A percentile compares a stretch with the other conserved stretches of the same genome.
Conservation (phyloP, 768 basidiomycete species). For the Crepidotus variabilis region DNA sequence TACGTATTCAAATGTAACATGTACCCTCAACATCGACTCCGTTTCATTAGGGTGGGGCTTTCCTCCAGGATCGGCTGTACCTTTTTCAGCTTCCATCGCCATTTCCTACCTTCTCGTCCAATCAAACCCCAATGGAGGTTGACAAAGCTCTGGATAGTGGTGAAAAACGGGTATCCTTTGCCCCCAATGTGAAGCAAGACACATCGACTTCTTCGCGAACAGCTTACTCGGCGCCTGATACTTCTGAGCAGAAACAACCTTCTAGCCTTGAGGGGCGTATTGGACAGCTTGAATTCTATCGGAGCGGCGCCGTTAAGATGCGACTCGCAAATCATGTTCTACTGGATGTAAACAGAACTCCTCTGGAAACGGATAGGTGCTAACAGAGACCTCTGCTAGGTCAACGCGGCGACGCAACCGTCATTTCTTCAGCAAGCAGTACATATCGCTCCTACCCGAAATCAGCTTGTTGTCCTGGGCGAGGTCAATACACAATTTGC, state of each 20-base stretch:
- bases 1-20: conserved; percentile 18
- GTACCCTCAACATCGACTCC: conserved; percentile 3
- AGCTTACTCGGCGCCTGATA: conserved; percentile 25
- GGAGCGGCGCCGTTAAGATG: conserved; percentile 84
- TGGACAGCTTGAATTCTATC: conserved; percentile 82
- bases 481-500: conserved; percentile 84
- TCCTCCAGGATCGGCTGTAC: conserved; percentile 67
- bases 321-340: conserved; percentile 77
- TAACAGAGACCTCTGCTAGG: conserved; percentile 35
- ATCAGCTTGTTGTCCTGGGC: conserved; percentile 71
- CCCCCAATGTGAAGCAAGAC: conserved; percentile 51
- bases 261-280: conserved; percentile 66
- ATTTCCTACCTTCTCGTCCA: conserved; percentile 68
- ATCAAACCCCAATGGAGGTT: conserved; percentile 26
- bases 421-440: conserved; percentile 89
- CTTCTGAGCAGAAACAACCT: conserved; percentile 11
- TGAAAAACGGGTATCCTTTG: conserved; percentile 61
- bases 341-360: conserved; percentile 59
- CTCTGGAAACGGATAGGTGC: too few species aligned
- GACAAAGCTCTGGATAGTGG: conserved; percentile 30
- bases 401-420: conserved; percentile 77
- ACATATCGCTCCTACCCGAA: conserved; percentile 56
- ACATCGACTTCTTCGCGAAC: conserved; percentile 20
- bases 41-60: conserved; percentile 37
- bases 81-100: conserved; percentile 90